Evolutionary conservation across 805 yeast species (phyloP).

Genomic region (Saturnispora sanitii): DNA sequence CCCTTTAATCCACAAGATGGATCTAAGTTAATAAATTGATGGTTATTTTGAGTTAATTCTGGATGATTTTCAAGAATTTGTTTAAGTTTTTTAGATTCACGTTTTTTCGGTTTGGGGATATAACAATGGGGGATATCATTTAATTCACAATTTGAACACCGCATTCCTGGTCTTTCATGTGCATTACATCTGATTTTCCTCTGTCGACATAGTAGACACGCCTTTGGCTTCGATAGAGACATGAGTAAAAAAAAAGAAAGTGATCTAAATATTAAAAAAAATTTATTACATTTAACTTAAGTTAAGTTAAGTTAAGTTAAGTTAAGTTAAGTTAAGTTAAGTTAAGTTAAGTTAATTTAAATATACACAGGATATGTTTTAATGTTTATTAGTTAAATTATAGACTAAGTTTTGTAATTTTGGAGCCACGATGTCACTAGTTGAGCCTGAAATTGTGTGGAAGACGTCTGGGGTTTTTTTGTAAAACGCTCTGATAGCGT

Average conservation of each 20-base stretch:
- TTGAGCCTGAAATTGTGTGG: constrained; percentile 55
- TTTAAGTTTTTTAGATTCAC: constrained; percentile 20
- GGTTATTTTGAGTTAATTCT: not conserved
- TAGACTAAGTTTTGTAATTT: constrained; percentile 31
- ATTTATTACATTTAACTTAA: no score
- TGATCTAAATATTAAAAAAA: no score
- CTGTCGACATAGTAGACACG: constrained; percentile 69
- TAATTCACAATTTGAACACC: constrained; percentile 59
- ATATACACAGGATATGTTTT: not conserved
- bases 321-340: no score
- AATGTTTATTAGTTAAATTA: not conserved
- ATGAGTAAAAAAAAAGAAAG: not conserved
- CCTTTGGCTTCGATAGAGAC: constrained; percentile 33
- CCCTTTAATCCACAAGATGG: constrained; percentile 16
- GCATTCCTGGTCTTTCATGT: constrained; percentile 37
- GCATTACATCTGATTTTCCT: constrained; percentile 78
- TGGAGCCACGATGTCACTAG: constrained; percentile 80
- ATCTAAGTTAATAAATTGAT: constrained; percentile 11
- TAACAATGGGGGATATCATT: constrained; percentile 58
- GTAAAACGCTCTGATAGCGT: constrained; percentile 61
- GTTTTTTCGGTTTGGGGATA: constrained; percentile 40
- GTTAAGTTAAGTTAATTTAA: no score
- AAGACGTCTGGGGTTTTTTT: constrained; percentile 34
- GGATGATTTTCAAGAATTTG: constrained; percentile 13
- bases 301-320: no score